Evolutionary conservation across 2,329 filamentous ascomycete genomes (phyloP).

Genomic region (Daldinia sp.): DNA sequence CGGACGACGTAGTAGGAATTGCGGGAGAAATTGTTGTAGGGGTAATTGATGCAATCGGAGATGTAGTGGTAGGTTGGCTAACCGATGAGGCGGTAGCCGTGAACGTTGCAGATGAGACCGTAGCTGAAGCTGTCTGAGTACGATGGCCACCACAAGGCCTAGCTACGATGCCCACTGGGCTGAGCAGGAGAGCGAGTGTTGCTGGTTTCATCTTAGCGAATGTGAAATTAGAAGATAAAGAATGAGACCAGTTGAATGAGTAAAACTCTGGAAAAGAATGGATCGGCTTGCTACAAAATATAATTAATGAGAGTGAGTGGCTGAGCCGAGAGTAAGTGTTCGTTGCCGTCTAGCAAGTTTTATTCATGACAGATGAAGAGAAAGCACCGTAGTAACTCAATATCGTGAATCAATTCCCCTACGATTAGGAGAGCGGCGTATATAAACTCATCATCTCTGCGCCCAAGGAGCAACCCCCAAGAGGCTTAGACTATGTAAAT

Average conservation of each 20-base stretch:
- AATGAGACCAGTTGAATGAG: too few relatives aligned
- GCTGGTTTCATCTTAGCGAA: conserved; percentile 32
- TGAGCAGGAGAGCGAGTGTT: conserved; percentile 31
- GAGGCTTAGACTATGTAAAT: conserved; percentile 22
- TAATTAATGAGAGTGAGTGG: neutral
- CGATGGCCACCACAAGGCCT: conserved; percentile 28
- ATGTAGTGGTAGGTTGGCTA: neutral
- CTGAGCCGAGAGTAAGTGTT: neutral
- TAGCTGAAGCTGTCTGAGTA: conserved; percentile 12
- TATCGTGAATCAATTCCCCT: conserved; percentile 9
- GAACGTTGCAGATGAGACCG: neutral
- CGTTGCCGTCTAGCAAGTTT: neutral
- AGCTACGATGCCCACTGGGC: conserved; percentile 33
- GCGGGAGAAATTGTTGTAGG: neutral
- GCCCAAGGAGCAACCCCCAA: neutral
- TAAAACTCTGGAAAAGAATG: neutral
- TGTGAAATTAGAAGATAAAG: neutral
- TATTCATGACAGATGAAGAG: neutral
- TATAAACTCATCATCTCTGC: conserved; percentile 2
- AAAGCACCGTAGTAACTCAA: neutral
- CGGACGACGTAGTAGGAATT: neutral
- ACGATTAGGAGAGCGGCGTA: neutral
- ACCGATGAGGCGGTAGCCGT: neutral
- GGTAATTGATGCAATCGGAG: neutral
- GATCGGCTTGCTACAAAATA: neutral